Evolutionary conservation across 495 filamentous ascomycete genomes (phyloP), one percentile per base, ranked within the genome.

Genomic region (Daldinia grandis): DNA sequence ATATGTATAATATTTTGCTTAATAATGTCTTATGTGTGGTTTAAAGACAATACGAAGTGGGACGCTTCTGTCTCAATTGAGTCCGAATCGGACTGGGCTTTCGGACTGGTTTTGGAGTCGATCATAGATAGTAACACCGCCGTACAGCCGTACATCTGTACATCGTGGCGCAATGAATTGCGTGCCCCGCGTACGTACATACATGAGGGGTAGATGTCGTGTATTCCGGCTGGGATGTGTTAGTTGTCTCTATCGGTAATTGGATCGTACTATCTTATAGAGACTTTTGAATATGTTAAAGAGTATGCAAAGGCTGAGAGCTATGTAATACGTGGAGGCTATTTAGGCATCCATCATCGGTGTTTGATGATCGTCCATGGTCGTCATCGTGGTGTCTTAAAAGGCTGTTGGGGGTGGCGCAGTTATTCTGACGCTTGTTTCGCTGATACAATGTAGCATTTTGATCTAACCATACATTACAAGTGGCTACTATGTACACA

Each of bases 401-500:
- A 33, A 55, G 55, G 50, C 12, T 58, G 38, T 66, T 64, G 58
- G 58, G 60, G 47, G 68, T 71, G 68, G 68, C 68, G 68, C 58
- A 71, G 68, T n/a, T 4, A 15, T 60, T 65, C 47, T 56, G 57
- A 62, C 40, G 62, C 53, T 58, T 30, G 31, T 56, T 53, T 30
- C 24, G 49, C 10, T 30, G 30, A 27, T 24, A 53, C 12, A 4
- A 24, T 53, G 15, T 9, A 21, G 19, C n/a, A 8, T 47, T n/a
- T 2, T 47, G 17, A 10, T 44, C 8, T 47, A 47, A n/a, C n/a
- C n/a, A n/a, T n/a, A n/a, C n/a, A n/a, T n/a, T 19, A 0, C 6
- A 47, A 47, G 10, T 14, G 7, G 12, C 12, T 14, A 14, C 12
- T n/a, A n/a, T n/a, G n/a, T n/a, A n/a, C n/a, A n/a, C 9, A 12